Conservation (phyloP, 768 basidiomycete genomes). For the Leccinum olivaceopallidum region DNA sequence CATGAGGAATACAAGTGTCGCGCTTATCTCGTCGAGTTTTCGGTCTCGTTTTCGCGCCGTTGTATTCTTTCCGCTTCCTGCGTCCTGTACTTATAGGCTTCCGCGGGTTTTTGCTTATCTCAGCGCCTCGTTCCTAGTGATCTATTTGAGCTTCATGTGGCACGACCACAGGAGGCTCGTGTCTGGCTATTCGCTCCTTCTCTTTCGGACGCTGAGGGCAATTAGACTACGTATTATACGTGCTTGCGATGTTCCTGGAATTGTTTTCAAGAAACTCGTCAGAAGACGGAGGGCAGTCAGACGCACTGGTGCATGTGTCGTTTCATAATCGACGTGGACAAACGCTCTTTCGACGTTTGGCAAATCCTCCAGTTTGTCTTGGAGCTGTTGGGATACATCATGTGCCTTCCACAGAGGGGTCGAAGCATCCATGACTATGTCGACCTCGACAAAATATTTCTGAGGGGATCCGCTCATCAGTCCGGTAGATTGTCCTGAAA, state of each 20-base stretch:
- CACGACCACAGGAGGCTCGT: no score
- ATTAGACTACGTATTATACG: slow-evolving; percentile 10
- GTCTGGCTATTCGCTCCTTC: no score
- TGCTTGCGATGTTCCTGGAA: slow-evolving; percentile 47
- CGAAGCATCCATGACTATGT: slow-evolving; percentile 87
- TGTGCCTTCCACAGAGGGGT: slow-evolving; percentile 91
- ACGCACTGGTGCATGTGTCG: slow-evolving; percentile 70
- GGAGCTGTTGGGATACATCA: slow-evolving; percentile 79
- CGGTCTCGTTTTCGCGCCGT: no score
- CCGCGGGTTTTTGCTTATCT: no score
- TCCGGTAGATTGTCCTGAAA: background rate
- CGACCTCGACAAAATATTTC: slow-evolving; percentile 94
- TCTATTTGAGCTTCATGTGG: no score
- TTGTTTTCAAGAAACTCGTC: slow-evolving; percentile 1
- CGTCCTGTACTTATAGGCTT: no score
- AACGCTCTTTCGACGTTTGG: slow-evolving; percentile 93
- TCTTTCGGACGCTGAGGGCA: no score
- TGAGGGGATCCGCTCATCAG: slow-evolving; percentile 28
- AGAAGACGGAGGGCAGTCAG: background rate
- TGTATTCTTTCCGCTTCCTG: no score
- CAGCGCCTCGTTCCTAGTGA: no score
- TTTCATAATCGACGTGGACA: slow-evolving; percentile 94
- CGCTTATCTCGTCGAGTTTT: no score
- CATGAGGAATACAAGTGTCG: no score
- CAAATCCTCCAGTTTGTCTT: slow-evolving; percentile 86